These are phyloP conservation scores for Yamadazyma scolyti DNA, from an alignment of 805 yeast species.

Conservation along the genomic window DNA sequence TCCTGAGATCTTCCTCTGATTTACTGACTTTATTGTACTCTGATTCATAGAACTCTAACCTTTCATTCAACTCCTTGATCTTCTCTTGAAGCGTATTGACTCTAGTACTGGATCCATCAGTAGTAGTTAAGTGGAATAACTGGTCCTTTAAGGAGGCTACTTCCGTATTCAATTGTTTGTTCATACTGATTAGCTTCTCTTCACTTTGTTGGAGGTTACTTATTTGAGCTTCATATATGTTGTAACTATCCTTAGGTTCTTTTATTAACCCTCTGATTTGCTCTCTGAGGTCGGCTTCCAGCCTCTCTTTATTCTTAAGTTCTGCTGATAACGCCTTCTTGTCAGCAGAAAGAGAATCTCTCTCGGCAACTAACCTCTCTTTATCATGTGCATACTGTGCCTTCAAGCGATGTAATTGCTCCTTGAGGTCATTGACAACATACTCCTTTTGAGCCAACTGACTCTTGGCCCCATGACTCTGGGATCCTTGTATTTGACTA, in stretches of 20 bases:
- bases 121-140: constrained; percentile 13
- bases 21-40: constrained; percentile 21
- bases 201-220: constrained; percentile 19
- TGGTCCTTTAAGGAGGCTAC: constrained; percentile 24
- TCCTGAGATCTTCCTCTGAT: constrained; percentile 18
- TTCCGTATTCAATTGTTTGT: constrained; percentile 21
- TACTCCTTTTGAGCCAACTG: too few species aligned
- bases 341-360: too few species aligned
- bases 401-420: too few species aligned
- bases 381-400: too few species aligned
- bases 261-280: constrained; percentile 19
- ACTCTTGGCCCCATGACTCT: too few species aligned
- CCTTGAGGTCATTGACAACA: too few species aligned
- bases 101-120: constrained; percentile 10
- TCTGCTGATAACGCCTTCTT: too few species aligned
- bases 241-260: constrained; percentile 11
- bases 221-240: constrained; percentile 19
- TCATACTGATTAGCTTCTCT: constrained; percentile 13
- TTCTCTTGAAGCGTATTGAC: constrained; percentile 13
- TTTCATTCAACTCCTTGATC: constrained; percentile 20
- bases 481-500: too few species aligned
- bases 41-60: constrained; percentile 23
- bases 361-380: too few species aligned
- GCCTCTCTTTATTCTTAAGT: constrained; percentile 20
- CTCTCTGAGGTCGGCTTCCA: constrained; percentile 17